Percentiles rank a stretch among this genome's conserved stretches.
These are phyloP conservation scores for Acacia confusa DNA, from an alignment of 306 rosid species.

Conservation along the genomic window DNA sequence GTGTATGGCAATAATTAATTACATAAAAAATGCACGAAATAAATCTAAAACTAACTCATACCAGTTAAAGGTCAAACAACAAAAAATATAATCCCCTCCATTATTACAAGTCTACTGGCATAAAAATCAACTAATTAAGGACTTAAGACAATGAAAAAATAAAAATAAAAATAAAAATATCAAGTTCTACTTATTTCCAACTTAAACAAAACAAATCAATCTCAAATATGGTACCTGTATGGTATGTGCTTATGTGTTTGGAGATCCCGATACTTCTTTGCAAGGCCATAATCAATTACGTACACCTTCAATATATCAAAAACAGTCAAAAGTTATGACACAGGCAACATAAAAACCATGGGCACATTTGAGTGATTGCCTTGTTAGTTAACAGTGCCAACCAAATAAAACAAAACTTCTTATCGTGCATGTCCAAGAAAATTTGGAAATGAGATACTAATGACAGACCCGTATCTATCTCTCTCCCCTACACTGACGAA, in stretches of 20 bases:
- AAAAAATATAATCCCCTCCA: not conserved
- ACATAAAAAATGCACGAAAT: not conserved
- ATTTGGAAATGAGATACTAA: not conserved
- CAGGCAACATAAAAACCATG: not conserved
- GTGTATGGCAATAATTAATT: not conserved
- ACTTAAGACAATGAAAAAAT: not conserved
- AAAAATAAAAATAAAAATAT: not conserved
- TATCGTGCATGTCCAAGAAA: not conserved
- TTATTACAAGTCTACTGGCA: not conserved
- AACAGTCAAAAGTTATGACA: constrained; percentile 24
- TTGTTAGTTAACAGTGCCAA: constrained; percentile 6
- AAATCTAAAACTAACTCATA: not conserved
- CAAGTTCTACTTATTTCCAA: constrained; percentile 9
- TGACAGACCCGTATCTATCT: not conserved
- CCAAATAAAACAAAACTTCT: constrained; percentile 28
- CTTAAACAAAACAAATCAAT: constrained; percentile 19
- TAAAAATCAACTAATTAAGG: not conserved
- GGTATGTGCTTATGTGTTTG: constrained; percentile 99
- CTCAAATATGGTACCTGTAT: constrained; percentile 65
- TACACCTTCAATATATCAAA: constrained; percentile 65
- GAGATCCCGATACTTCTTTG: constrained; percentile 91
- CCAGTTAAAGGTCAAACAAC: not conserved
- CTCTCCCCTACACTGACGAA: not conserved
- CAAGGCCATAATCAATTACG: constrained; percentile 96
- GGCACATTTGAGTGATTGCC: constrained; percentile 4